Conservation (phyloP, 192 early-diverging fungal genomes). For the Coemansia sp. region DNA sequence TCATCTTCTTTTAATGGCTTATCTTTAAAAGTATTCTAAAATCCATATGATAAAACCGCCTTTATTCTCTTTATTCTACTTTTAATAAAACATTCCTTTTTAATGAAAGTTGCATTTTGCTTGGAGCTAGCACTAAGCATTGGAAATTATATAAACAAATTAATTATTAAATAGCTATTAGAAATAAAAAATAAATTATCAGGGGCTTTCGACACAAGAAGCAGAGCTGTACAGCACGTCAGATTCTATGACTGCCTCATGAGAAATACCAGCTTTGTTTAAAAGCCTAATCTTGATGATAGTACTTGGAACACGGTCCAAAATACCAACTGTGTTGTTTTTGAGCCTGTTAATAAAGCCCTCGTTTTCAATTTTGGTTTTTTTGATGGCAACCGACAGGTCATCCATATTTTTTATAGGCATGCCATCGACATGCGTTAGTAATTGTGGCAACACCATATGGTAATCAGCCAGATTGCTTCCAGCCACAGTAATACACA, state of each 20-base stretch:
- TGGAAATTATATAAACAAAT: no score
- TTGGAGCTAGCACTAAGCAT: no score
- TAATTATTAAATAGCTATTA: no score
- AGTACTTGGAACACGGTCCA: neutral
- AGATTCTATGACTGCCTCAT: conserved; percentile 1
- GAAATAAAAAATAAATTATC: no score
- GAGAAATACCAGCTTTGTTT: neutral
- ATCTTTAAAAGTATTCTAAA: no score
- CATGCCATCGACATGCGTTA: conserved; percentile 1
- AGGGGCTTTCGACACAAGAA: conserved; percentile 2
- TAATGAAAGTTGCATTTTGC: no score
- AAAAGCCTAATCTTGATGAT: conserved; percentile 1
- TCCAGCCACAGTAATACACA: neutral
- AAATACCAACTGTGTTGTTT: neutral
- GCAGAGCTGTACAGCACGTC: conserved; percentile 1
- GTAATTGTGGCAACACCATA: conserved; percentile 2
- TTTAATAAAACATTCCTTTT: no score
- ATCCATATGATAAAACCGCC: no score
- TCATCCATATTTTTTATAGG: conserved; percentile 2
- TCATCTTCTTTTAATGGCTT: no score
- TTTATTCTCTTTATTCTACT: no score
- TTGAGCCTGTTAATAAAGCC: neutral
- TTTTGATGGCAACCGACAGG: conserved; percentile 1
- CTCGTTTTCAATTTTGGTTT: neutral
- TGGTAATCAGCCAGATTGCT: neutral